Evolutionary conservation across 345 rosid species (phyloP), one percentile per base, ranked within the genome.

Genomic region (Camelina hispida): DNA sequence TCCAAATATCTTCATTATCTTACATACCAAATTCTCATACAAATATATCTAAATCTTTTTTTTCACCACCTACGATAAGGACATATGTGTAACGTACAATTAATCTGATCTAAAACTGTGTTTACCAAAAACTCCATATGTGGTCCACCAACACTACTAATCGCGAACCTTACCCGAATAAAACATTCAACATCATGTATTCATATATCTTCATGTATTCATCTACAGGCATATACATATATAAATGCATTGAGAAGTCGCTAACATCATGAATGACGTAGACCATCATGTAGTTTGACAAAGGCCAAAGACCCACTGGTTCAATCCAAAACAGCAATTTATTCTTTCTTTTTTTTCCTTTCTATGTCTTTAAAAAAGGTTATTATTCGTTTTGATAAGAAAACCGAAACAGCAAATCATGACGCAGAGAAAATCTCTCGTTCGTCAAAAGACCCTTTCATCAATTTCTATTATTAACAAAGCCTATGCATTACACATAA

Each of bases 381-480:
- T 12, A 57, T 4, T 13, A 60, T 58, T 76, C 64, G 48, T 61
- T 62, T 75, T 76, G 50, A 34, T 14, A 46, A 46, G 46, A 61
- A 58, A 54, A 53, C 16, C 28, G 20, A 76, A 76, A 62, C 71
- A 76, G 66, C 75, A 76, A 69, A 76, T 69, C 75, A 55, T 76
- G 80, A 63, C 66, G 75, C 71, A 76, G 66, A 76, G 75, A 76
- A 69, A 69, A 76, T 76, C 80, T 76, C 71, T 76, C 75, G 75
- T 76, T 76, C 65, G 80, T 62, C 80, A 68, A 68, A 68, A 51
- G 79, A 52, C 68, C 30, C 32, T 68, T 68, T 76, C 57, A 16
- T 61, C 38, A 37, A 54, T 76, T 55, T 55, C 71, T 76, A 69
- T 69, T 76, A 69, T 55, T 69, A 76, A 76, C 75, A 69, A 69